Base-by-base conservation (phyloP, 2,329 filamentous ascomycete species). In the Cladophialophora exuberans region DNA sequence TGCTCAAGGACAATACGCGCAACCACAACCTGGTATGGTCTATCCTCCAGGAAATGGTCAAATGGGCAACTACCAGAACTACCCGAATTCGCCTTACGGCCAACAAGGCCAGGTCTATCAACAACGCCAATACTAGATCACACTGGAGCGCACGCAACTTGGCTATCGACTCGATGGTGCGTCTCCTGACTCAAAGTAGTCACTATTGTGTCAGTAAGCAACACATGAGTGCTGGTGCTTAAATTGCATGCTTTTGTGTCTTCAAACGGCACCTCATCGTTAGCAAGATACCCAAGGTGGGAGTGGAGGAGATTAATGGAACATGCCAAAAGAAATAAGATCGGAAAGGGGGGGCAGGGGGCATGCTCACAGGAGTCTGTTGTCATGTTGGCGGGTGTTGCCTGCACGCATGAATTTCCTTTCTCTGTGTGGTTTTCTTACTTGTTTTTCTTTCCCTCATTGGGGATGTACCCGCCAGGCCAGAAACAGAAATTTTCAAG, bases 1-100 rank as follows among this genome's bases (percentile, higher is more conserved):
- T 63, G 76, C 79, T 18, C 76, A 79, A 69, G 78, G 71, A 55
- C 84, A 87, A 65, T 90, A 90, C 66, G 83, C 85, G 13, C 79
- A 70, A 46, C 64, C 61, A n/a, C 71, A 70, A 47, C 69, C 69
- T 49, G 73, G 72, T 18, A 74, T 78, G 66, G 75, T 78, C 52
- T 78, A 78, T 59, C 70, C 70, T 30, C 64, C 59, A 46, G 73
- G 74, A 63, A 78, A 78, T 55, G 75, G 74, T 49, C 75, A 78
- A 63, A 77, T 78, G 50, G 63, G 63, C 38, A 67, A 66, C 28
- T 76, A 77, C 60, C 72, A 72, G 61, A 76, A 75, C 64, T 79
- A 79, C 61, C 76, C 76, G 56, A 76, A 78, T 66, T 78, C 76
- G 48, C 76, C 76, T 20, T 79, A 79, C 63, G 73, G 67, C 44